Percentiles rank a stretch among this genome's conserved stretches.
phyloP scores from a whole-genome alignment of 306 rosid genomes.

The Pachyrhizus erosus region DNA sequence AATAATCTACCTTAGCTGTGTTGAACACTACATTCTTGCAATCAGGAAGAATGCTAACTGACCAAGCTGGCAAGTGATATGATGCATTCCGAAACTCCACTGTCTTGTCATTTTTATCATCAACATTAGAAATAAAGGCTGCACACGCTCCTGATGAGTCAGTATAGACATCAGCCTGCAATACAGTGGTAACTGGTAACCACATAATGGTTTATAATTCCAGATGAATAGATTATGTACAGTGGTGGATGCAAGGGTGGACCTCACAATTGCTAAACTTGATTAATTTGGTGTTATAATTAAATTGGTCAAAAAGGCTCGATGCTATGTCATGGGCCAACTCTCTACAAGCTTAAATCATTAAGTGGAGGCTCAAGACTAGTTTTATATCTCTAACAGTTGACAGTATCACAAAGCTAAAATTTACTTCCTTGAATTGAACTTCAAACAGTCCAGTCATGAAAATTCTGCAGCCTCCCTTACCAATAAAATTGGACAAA shows the following conservation, averaged over 20 bases:
- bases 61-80: constrained; percentile 97
- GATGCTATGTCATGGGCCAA: neutral
- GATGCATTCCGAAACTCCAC: constrained; percentile 73
- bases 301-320: neutral
- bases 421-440: neutral
- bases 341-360: neutral
- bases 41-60: constrained; percentile 96
- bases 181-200: constrained; percentile 35
- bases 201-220: constrained; percentile 25
- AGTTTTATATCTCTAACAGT: neutral
- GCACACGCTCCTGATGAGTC: constrained; percentile 87
- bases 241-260: constrained; percentile 7
- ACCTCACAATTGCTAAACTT: neutral
- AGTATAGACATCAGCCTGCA: constrained; percentile 85
- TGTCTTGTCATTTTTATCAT: constrained; percentile 82
- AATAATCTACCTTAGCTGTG: constrained; percentile 77
- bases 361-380: neutral
- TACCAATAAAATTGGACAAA: neutral
- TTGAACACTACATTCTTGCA: constrained; percentile 87
- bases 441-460: neutral
- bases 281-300: neutral
- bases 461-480: neutral
- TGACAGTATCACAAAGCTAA: neutral
- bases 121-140: constrained; percentile 79
- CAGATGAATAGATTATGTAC: constrained; percentile 17